A percentile compares a stretch with the other conserved stretches of the same genome.
These are phyloP conservation scores for Penicillium sp. DNA, from an alignment of 2,329 filamentous ascomycete genomes.

Conservation along the genomic window DNA sequence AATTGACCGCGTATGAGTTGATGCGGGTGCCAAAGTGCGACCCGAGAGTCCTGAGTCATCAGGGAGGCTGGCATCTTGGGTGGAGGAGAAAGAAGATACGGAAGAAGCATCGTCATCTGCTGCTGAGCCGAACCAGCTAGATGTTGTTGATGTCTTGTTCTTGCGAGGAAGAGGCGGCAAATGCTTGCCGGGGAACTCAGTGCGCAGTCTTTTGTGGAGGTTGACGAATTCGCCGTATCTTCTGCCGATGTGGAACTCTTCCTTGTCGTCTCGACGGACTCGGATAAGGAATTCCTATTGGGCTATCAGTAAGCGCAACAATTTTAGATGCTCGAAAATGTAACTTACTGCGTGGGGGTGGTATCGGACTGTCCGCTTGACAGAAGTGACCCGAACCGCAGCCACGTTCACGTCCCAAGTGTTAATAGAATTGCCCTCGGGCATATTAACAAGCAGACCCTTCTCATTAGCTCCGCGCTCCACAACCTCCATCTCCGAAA, in stretches of 20 bases:
- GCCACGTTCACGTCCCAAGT: slow-evolving; percentile 97
- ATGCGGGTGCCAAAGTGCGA: slow-evolving; percentile 33
- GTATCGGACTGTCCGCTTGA: slow-evolving; percentile 83
- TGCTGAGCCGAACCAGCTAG: slow-evolving; percentile 57
- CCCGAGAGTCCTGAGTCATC: slow-evolving; percentile 38
- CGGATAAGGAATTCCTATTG: slow-evolving; percentile 81
- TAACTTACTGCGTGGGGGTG: slow-evolving; percentile 82
- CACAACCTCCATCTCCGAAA: slow-evolving; percentile 95
- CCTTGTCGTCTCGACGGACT: slow-evolving; percentile 73
- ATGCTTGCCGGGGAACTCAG: slow-evolving; percentile 87
- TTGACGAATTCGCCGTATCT: slow-evolving; percentile 85
- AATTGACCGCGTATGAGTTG: slow-evolving; percentile 24
- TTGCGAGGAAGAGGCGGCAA: slow-evolving; percentile 85
- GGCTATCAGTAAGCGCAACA: neutral
- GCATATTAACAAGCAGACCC: slow-evolving; percentile 80
- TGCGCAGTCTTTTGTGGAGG: slow-evolving; percentile 75
- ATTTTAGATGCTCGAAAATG: neutral
- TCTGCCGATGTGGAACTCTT: slow-evolving; percentile 77
- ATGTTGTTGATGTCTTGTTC: slow-evolving; percentile 77
- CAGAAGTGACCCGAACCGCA: slow-evolving; percentile 74
- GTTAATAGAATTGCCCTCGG: slow-evolving; percentile 89
- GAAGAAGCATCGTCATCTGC: slow-evolving; percentile 75
- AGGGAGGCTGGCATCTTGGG: slow-evolving; percentile 54
- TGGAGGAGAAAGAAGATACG: slow-evolving; percentile 78
- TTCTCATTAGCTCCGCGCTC: slow-evolving; percentile 91